phyloP scores from a whole-genome alignment of 2,329 filamentous ascomycete species.

The Talaromyces sp. region DNA sequence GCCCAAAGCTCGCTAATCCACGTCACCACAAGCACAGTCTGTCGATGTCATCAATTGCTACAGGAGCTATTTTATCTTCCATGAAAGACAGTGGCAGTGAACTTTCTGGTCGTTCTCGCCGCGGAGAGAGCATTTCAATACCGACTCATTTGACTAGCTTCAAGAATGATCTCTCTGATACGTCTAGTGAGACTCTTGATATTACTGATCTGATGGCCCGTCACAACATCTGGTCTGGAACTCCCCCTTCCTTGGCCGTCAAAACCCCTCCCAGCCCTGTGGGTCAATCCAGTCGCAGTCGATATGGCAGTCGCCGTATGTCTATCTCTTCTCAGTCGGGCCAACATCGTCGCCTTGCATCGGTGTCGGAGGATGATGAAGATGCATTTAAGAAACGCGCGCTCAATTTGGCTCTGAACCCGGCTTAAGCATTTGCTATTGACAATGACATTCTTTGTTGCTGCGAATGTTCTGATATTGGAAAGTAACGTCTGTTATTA shows the following conservation, averaged over 20 bases:
- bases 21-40: conserved; percentile 9
- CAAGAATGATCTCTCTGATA: neutral
- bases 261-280: neutral
- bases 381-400: conserved; percentile 3
- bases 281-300: neutral
- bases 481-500: neutral
- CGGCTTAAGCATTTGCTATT: neutral
- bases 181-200: neutral
- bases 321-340: neutral
- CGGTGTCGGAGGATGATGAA: conserved; percentile 9
- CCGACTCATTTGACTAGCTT: neutral
- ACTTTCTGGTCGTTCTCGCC: neutral
- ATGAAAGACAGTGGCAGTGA: neutral
- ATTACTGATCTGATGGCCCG: conserved; percentile 7
- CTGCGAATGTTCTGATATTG: neutral
- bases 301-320: conserved; percentile 1
- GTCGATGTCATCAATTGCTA: conserved; percentile 7
- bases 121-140: conserved; percentile 9
- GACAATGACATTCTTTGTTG: neutral
- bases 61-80: neutral
- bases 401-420: neutral
- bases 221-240: conserved; percentile 5
- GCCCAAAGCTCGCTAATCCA: neutral
- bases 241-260: neutral
- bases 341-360: conserved; percentile 6